Evolutionary conservation across 306 rosid genomes (phyloP).

Genomic region (Neltuma alba): DNA sequence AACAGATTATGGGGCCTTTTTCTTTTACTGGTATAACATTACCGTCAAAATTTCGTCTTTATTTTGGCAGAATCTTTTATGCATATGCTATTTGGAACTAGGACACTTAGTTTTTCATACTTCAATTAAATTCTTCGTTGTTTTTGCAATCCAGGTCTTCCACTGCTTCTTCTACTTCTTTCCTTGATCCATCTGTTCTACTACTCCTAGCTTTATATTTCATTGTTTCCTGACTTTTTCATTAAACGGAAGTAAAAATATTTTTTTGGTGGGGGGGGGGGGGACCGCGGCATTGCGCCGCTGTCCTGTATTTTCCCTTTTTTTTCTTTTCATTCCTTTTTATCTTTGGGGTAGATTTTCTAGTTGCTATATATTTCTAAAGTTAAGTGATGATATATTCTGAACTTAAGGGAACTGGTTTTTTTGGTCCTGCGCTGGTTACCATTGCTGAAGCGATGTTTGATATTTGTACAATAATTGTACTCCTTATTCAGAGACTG

Average conservation of each 20-base stretch:
- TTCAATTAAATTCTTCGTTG: conserved; percentile 21
- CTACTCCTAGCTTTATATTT: neutral
- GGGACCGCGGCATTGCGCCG: neutral
- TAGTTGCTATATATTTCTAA: neutral
- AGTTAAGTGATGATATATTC: conserved; percentile 18
- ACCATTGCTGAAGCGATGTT: neutral
- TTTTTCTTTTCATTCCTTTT: neutral
- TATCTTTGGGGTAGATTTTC: neutral
- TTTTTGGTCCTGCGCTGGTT: conserved; percentile 24
- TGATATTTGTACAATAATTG: conserved; percentile 17
- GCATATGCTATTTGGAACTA: neutral
- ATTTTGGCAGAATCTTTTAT: conserved; percentile 1
- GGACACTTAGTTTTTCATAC: conserved; percentile 1
- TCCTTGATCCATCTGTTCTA: neutral
- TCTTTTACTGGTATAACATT: neutral
- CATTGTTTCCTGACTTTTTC: conserved; percentile 8
- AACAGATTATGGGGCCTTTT: neutral
- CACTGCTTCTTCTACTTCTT: neutral
- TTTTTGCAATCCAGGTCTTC: neutral
- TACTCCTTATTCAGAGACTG: conserved; percentile 68
- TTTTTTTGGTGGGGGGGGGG: too few species aligned
- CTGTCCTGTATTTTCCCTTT: conserved; percentile 12
- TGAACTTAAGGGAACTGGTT: neutral
- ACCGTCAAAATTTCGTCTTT: neutral
- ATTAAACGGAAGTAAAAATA: neutral